Conservation (phyloP, 306 rosid genomes). For the Pyrus communis region DNA sequence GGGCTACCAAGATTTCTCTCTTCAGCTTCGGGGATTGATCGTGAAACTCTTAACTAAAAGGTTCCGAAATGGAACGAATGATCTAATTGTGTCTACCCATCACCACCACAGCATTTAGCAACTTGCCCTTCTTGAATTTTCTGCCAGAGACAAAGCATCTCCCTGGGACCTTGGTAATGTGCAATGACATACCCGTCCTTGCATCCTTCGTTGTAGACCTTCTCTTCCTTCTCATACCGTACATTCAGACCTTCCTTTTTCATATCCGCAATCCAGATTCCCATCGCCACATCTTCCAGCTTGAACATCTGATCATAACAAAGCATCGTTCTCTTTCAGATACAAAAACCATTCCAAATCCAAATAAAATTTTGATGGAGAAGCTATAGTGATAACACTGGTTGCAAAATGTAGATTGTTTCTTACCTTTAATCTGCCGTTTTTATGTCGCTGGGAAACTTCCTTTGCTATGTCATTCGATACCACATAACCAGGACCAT, state of each 20-base stretch:
- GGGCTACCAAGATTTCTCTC: conserved; percentile 9
- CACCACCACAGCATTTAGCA: conserved; percentile 65
- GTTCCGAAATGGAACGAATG: not conserved
- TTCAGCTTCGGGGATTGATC: not conserved
- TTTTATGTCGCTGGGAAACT: conserved; percentile 49
- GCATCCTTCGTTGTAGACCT: conserved; percentile 67
- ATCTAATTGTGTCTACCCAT: conserved; percentile 11
- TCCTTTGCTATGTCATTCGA: conserved; percentile 72
- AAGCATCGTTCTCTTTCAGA: conserved; percentile 21
- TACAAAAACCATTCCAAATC: not conserved
- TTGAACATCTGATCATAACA: conserved; percentile 71
- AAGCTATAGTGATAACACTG: not conserved
- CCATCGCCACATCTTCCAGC: conserved; percentile 99
- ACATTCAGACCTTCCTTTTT: conserved; percentile 58
- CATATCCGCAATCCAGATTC: conserved; percentile 90
- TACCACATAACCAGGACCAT: conserved; percentile 96
- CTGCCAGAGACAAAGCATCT: conserved; percentile 94
- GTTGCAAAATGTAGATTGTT: not conserved
- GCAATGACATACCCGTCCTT: conserved; percentile 87
- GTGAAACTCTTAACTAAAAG: not conserved
- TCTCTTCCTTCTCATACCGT: conserved; percentile 60
- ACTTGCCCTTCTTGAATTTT: conserved; percentile 66
- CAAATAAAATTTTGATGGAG: not conserved
- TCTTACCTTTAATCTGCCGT: conserved; percentile 69
- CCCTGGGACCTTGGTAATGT: conserved; percentile 96